Conservation (phyloP, 352 stramenopile genomes). For the Phytophthora syringae region DNA sequence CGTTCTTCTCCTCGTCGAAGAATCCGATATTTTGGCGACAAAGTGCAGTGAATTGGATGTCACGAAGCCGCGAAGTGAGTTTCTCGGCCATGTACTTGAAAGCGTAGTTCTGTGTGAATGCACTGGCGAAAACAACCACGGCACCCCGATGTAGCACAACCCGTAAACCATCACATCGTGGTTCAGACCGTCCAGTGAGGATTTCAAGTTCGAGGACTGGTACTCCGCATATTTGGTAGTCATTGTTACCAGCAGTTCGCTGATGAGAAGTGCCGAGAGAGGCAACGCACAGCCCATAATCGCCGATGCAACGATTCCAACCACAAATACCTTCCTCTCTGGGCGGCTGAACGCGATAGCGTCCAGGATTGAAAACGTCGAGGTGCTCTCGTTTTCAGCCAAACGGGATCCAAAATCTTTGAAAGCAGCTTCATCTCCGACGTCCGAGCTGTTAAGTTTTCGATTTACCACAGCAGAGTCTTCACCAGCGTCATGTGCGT, state of each 20-base stretch:
- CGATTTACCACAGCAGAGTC: too few species aligned
- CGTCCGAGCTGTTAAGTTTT: too few species aligned
- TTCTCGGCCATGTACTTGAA: conserved; percentile 65
- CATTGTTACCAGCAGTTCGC: conserved; percentile 26
- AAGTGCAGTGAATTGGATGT: conserved; percentile 53
- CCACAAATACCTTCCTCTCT: conserved; percentile 38
- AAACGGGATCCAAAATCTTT: too few species aligned
- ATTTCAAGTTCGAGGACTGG: background rate
- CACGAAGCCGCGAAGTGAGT: conserved; percentile 50
- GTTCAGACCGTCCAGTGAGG: conserved; percentile 29
- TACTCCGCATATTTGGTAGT: conserved; percentile 20
- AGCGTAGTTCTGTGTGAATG: conserved; percentile 43
- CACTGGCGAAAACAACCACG: conserved; percentile 33
- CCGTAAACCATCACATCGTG: conserved; percentile 33
- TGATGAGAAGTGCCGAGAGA: conserved; percentile 27
- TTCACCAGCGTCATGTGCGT: too few species aligned
- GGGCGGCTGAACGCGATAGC: conserved; percentile 23
- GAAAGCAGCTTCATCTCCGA: too few species aligned
- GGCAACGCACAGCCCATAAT: conserved; percentile 42
- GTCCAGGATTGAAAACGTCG: conserved; percentile 33
- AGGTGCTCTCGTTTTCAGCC: too few species aligned
- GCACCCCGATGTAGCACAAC: conserved; percentile 39
- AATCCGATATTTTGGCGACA: conserved; percentile 60
- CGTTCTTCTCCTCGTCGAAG: conserved; percentile 72
- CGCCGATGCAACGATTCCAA: conserved; percentile 31